phyloP scores from a whole-genome alignment of 768 basidiomycete genomes.

The Gloeostereum incarnatum region DNA sequence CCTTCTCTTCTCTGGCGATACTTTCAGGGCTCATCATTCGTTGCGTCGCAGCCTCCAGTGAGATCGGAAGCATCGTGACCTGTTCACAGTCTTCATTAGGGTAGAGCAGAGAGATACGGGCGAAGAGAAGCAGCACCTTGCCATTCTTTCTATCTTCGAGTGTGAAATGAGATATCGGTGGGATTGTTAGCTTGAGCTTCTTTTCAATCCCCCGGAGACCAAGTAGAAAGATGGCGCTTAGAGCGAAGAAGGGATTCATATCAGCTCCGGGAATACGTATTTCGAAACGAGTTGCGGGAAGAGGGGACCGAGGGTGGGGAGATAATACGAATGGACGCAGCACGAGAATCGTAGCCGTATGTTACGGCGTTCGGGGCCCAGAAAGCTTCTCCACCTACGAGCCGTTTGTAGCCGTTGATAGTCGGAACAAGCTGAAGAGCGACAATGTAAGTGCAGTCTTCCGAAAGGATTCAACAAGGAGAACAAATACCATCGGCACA shows the following conservation, averaged over 20 bases:
- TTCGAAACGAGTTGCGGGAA: slow-evolving; percentile 82
- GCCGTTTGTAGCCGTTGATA: slow-evolving; percentile 95
- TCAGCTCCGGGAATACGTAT: slow-evolving; percentile 95
- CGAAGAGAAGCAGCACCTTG: slow-evolving; percentile 26
- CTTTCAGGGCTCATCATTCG: slow-evolving; percentile 74
- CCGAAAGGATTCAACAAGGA: no score
- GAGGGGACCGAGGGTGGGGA: slow-evolving; percentile 83
- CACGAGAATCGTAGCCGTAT: slow-evolving; percentile 93
- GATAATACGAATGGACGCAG: slow-evolving; percentile 86
- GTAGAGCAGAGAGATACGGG: no score
- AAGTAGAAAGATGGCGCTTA: slow-evolving; percentile 81
- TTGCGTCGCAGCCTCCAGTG: slow-evolving; percentile 70
- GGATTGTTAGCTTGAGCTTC: slow-evolving; percentile 54
- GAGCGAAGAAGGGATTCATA: slow-evolving; percentile 87
- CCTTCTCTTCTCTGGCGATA: slow-evolving; percentile 63
- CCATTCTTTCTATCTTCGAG: slow-evolving; percentile 49
- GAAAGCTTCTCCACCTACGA: slow-evolving; percentile 87
- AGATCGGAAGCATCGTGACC: slow-evolving; percentile 69
- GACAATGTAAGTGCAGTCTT: no score
- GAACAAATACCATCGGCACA: slow-evolving; percentile 74
- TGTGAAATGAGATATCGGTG: slow-evolving; percentile 57
- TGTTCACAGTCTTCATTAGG: slow-evolving; percentile 25
- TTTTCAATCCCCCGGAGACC: slow-evolving; percentile 85
- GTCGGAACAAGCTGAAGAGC: slow-evolving; percentile 71
- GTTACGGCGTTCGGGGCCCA: slow-evolving; percentile 93